A percentile compares a stretch with the other conserved stretches of the same genome.
Evolutionary conservation across 305 asterid species (phyloP).

Genomic region (Fraxinus latifolia): DNA sequence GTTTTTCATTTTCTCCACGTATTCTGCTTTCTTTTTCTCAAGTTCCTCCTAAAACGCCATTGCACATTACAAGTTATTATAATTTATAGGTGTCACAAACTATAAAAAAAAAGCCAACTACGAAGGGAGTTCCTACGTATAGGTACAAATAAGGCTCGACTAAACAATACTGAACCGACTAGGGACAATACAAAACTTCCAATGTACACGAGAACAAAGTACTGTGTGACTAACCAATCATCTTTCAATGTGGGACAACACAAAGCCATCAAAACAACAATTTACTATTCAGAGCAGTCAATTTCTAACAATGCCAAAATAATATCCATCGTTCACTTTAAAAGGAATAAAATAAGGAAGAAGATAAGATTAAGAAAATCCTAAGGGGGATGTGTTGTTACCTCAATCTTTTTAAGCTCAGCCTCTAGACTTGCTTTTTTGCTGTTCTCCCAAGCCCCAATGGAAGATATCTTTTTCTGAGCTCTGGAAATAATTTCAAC

Average conservation of each 20-base stretch:
- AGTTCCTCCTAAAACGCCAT: constrained; percentile 38
- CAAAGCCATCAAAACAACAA: background rate
- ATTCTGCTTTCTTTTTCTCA: constrained; percentile 49
- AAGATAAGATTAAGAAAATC: background rate
- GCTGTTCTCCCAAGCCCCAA: constrained; percentile 84
- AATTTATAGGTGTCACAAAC: background rate
- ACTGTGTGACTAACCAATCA: background rate
- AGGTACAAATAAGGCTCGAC: background rate
- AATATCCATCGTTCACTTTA: background rate
- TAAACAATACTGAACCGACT: background rate
- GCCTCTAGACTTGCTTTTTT: constrained; percentile 79
- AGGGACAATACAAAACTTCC: background rate
- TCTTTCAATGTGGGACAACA: background rate
- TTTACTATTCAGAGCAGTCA: background rate
- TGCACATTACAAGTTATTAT: background rate
- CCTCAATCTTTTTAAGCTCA: constrained; percentile 82
- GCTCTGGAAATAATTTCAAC: constrained; percentile 48
- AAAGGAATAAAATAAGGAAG: background rate
- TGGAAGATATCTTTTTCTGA: constrained; percentile 57
- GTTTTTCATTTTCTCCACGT: constrained; percentile 52
- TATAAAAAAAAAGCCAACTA: background rate
- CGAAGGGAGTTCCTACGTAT: background rate
- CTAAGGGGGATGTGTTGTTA: constrained; percentile 18
- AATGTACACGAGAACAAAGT: background rate
- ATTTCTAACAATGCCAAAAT: background rate